Base-by-base conservation (phyloP, 73 alveolate species). In the Paramecium bursaria region DNA sequence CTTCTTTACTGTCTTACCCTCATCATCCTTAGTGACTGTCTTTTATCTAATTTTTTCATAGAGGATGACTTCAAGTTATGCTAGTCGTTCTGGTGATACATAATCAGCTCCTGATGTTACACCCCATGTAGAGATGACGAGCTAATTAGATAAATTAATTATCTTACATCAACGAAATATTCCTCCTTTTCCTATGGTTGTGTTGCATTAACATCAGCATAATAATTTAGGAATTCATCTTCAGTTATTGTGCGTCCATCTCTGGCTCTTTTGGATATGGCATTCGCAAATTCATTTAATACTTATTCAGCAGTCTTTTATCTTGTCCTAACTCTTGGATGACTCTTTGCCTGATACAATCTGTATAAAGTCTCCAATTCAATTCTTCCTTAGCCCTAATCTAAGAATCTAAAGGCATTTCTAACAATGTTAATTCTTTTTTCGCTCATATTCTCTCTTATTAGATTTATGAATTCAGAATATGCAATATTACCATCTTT, bases 171-270 rank as follows among this genome's bases (percentile, higher is more conserved):
- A 17, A 86, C 86, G 76, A 87, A 92, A 73, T 92, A 92, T 82
- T 92, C 97, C 52, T 92, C 97, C 74, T 92, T 92, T 57, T 92
- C 97, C 33, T 91, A 88, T 0, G 97, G 97, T 6, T 90, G 91
- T 25, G 93, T 82, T 10, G 97, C 97, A 73, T 90, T 92, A 19
- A 91, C 85, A 76, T 92, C 97, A 73, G 95, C 95, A 74, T 92
- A 92, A 53, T 92, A 92, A 27, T 92, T 92, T 13, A 91, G 49
- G 75, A 92, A 92, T 19, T 87, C 91, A 2, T 61, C 60, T 73
- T 92, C 95, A 52, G 55, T 60, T 9, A 92, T 79, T 15, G 77
- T 79, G 31, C 39, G 21, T 1, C 91, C 94, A 27, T 91, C 95
- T 42, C 55, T 57, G 19, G 91, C 74, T 57, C 92, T 57, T 30